Evolutionary conservation across 306 rosid genomes (phyloP), one percentile per base, ranked within the genome.

Genomic region (Quercus dentata): DNA sequence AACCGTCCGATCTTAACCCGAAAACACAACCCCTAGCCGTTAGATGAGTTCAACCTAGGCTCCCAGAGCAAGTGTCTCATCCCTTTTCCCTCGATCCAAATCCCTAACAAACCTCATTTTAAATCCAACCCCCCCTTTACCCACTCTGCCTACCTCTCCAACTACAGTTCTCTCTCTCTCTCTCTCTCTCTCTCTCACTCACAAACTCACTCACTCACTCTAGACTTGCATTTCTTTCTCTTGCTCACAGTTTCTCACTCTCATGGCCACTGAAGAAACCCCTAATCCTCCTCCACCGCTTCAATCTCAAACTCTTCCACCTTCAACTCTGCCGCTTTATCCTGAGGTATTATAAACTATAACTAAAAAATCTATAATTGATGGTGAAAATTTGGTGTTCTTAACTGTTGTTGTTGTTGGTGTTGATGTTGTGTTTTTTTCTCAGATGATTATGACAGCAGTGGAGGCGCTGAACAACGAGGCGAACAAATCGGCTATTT

Each of bases 371-470:
- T 41, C 11, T 8, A 41, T 41, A 41, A 41, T 41, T 41, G 46
- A 41, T 0, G 46, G 11, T 2, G 46, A 38, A 38, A 38, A 7
- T 8, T 8, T 38, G 3, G 3, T 38, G 46, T 41, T 41, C 46
- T 41, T 41, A 41, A 41, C 46, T 41, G 3, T 2, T 33, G 41
- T 5, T 33, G 38, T 33, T 38, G 9, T 35, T 6, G 0, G 1
- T 33, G 38, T 5, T 33, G 38, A 1, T 33, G 38, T 33, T 35
- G 2, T 35, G 8, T 6, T 28, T 28, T 27, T 54, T 17, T 74
- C 9, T 5, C 82, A 88, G 91, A 78, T 88, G 87, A 81, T 88
- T 73, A 83, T 83, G 84, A 49, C 85, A 20, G 91, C 91, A 33
- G 83, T 88, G 41, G 91, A 88, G 69, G 80, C 81, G 3, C 61